A percentile compares a stretch with the other conserved stretches of the same genome.
Evolutionary conservation across 2,329 filamentous ascomycete genomes (phyloP).

Genomic region (Calonectria honghensis): DNA sequence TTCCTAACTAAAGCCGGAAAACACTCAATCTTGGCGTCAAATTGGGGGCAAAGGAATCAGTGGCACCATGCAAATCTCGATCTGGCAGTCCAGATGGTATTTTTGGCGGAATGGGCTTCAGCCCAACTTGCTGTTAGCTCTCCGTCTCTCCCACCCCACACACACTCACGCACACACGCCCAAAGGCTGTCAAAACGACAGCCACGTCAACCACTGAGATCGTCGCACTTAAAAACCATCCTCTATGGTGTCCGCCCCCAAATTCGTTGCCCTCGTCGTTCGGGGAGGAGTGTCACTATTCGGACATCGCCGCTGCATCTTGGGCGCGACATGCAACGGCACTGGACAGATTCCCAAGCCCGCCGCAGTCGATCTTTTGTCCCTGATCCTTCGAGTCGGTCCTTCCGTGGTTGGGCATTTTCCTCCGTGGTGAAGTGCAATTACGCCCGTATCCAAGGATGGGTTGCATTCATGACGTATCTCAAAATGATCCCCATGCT

Average conservation of each 20-base stretch:
- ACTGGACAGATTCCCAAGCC: background rate
- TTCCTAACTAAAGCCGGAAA: background rate
- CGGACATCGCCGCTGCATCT: conserved; percentile 13
- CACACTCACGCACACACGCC: background rate
- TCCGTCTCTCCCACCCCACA: too few relatives aligned
- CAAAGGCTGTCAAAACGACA: background rate
- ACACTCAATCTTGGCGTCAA: background rate
- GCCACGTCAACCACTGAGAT: background rate
- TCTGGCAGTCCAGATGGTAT: background rate
- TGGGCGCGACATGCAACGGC: background rate
- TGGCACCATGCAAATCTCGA: background rate
- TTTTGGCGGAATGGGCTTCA: background rate
- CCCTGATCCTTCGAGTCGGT: background rate
- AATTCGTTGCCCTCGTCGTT: background rate
- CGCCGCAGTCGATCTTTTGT: conserved; percentile 1
- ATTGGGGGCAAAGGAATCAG: background rate
- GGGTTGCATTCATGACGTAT: background rate
- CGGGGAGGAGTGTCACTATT: background rate
- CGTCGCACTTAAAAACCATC: background rate
- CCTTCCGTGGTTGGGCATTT: background rate
- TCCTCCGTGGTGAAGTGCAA: background rate
- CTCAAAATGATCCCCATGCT: background rate
- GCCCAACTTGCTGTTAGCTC: background rate
- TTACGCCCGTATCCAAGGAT: background rate
- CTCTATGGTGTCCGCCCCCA: background rate